These are phyloP conservation scores for Monosporascus sp. DNA, from an alignment of 2,329 filamentous ascomycete species.

Conservation along the genomic window DNA sequence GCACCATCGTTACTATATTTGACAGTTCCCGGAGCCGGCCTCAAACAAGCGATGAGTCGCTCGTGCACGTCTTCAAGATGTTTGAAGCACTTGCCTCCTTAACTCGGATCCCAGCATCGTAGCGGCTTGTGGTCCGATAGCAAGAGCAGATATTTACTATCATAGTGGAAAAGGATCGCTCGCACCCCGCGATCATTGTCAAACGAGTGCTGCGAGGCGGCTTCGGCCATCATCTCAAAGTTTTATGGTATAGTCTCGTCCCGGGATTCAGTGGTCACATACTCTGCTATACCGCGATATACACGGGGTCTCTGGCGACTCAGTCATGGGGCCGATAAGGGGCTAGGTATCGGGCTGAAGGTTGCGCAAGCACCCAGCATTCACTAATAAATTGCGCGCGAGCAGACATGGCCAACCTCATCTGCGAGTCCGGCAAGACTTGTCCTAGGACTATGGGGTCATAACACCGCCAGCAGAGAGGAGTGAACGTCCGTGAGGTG, in stretches of 20 bases:
- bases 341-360: slow-evolving; percentile 73
- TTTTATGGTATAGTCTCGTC: slow-evolving; percentile 74
- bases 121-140: slow-evolving; percentile 88
- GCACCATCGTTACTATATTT: too few species aligned
- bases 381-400: slow-evolving; percentile 81
- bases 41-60: slow-evolving; percentile 79
- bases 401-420: slow-evolving; percentile 73
- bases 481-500: slow-evolving; percentile 75
- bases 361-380: slow-evolving; percentile 71
- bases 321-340: slow-evolving; percentile 56
- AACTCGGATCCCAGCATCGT: slow-evolving; percentile 86
- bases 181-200: slow-evolving; percentile 96
- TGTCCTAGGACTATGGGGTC: slow-evolving; percentile 80
- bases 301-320: slow-evolving; percentile 72
- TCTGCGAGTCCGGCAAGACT: slow-evolving; percentile 62
- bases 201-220: slow-evolving; percentile 72
- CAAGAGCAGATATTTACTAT: slow-evolving; percentile 83
- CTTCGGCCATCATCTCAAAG: slow-evolving; percentile 84
- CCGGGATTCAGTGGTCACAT: slow-evolving; percentile 79
- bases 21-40: slow-evolving; percentile 76
- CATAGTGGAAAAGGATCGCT: slow-evolving; percentile 80
- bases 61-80: slow-evolving; percentile 70
- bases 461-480: slow-evolving; percentile 79
- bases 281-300: slow-evolving; percentile 73
- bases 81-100: slow-evolving; percentile 87